These are phyloP conservation scores for Solanum hybrid DNA, from an alignment of 305 asterid genomes.

Conservation along the genomic window DNA sequence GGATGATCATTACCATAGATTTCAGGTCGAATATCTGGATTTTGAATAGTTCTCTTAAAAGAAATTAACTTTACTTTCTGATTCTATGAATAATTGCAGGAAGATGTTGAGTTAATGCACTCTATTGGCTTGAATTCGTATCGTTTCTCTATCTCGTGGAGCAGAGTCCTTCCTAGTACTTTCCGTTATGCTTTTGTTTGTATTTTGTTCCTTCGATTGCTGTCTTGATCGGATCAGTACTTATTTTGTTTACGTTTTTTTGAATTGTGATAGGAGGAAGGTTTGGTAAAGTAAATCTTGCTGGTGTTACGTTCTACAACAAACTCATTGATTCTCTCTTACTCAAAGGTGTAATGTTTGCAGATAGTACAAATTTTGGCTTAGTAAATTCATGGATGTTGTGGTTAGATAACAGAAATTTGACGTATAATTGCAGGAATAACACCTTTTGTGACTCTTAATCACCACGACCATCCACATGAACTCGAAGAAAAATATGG, in stretches of 20 bases:
- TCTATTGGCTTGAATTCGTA: slow-evolving; percentile 67
- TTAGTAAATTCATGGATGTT: neutral
- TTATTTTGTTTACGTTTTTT: neutral
- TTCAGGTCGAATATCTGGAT: slow-evolving; percentile 29
- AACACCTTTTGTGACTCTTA: slow-evolving; percentile 73
- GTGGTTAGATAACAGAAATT: neutral
- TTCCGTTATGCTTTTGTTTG: neutral
- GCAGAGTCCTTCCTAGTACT: slow-evolving; percentile 81
- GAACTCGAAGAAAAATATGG: slow-evolving; percentile 55
- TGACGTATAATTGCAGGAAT: slow-evolving; percentile 36
- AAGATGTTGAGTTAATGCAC: slow-evolving; percentile 62
- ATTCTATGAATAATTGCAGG: slow-evolving; percentile 25
- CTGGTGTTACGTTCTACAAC: slow-evolving; percentile 49
- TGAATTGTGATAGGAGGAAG: slow-evolving; percentile 41
- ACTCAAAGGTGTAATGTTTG: slow-evolving; percentile 35
- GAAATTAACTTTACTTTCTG: neutral
- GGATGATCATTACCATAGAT: slow-evolving; percentile 83
- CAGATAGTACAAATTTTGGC: neutral
- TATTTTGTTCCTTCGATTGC: neutral
- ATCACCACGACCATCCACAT: slow-evolving; percentile 71
- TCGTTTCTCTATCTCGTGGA: slow-evolving; percentile 86
- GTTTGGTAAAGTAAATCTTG: slow-evolving; percentile 50
- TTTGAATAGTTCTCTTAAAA: neutral
- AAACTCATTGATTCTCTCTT: slow-evolving; percentile 52
- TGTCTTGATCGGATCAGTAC: neutral